These are phyloP conservation scores for Drechslerella coelobrocha DNA, from an alignment of 2,329 filamentous ascomycete genomes.

Conservation along the genomic window DNA sequence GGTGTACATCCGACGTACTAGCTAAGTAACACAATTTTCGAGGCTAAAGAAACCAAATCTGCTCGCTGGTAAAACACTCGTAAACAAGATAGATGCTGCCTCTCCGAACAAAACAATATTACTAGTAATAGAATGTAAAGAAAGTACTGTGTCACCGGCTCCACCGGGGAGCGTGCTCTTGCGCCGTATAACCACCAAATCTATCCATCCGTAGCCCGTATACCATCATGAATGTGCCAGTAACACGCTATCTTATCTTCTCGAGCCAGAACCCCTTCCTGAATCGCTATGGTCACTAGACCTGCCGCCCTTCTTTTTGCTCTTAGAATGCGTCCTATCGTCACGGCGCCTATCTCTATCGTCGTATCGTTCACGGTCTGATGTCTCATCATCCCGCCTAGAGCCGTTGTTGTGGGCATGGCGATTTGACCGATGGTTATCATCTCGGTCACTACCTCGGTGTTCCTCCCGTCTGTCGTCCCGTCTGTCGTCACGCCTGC, in stretches of 20 bases:
- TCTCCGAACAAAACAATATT: too few relatives aligned
- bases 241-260: background rate
- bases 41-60: too few relatives aligned
- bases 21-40: too few relatives aligned
- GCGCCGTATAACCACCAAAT: background rate
- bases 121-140: background rate
- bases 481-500: slow-evolving; percentile 1
- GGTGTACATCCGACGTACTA: too few relatives aligned
- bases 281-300: slow-evolving; percentile 13
- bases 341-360: background rate
- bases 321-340: slow-evolving; percentile 14
- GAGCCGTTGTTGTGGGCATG: background rate
- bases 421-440: too few relatives aligned
- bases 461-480: background rate
- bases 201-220: background rate
- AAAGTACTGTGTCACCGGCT: slow-evolving; percentile 3
- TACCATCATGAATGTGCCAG: slow-evolving; percentile 31
- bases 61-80: too few relatives aligned
- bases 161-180: slow-evolving; percentile 20
- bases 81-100: too few relatives aligned
- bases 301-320: slow-evolving; percentile 11
- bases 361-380: background rate
- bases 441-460: slow-evolving; percentile 7
- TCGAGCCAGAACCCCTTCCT: slow-evolving; percentile 20
- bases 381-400: slow-evolving; percentile 10